phyloP scores from a whole-genome alignment of 371 early-diverging fungal species.

The Umbelopsis sp. region DNA sequence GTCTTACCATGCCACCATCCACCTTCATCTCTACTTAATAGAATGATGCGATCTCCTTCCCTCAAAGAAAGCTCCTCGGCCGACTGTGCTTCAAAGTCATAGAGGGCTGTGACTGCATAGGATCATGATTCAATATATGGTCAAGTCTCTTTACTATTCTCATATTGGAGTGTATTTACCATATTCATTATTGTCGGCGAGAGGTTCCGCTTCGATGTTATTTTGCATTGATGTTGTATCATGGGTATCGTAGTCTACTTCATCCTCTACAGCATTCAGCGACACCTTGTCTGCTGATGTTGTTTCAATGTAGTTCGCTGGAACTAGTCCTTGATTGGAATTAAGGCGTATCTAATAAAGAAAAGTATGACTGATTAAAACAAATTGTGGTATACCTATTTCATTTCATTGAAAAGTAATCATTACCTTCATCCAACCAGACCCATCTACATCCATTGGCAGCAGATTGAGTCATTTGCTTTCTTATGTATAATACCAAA shows the following conservation, averaged over 20 bases:
- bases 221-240: not conserved
- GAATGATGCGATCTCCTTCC: conserved; percentile 70
- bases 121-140: not conserved
- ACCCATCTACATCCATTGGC: conserved; percentile 48
- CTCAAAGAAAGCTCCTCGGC: conserved; percentile 73
- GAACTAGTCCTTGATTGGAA: conserved; percentile 69
- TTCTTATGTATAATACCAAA: not conserved
- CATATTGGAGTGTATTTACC: not conserved
- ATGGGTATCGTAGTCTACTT: not conserved
- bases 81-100: conserved; percentile 78
- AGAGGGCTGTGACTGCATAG: conserved; percentile 66
- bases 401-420: conserved; percentile 2
- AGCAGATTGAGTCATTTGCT: not conserved
- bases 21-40: conserved; percentile 65
- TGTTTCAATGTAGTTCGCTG: conserved; percentile 69
- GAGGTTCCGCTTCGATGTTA: not conserved
- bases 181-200: conserved; percentile 11
- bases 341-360: conserved; percentile 28
- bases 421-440: conserved; percentile 80
- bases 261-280: not conserved
- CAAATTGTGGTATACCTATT: not conserved
- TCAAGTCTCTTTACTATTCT: not conserved
- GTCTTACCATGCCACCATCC: conserved; percentile 80
- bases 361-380: not conserved
- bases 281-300: conserved; percentile 19